Evolutionary conservation across 805 yeast species (phyloP).

Genomic region (Monosporozyma aerobia): DNA sequence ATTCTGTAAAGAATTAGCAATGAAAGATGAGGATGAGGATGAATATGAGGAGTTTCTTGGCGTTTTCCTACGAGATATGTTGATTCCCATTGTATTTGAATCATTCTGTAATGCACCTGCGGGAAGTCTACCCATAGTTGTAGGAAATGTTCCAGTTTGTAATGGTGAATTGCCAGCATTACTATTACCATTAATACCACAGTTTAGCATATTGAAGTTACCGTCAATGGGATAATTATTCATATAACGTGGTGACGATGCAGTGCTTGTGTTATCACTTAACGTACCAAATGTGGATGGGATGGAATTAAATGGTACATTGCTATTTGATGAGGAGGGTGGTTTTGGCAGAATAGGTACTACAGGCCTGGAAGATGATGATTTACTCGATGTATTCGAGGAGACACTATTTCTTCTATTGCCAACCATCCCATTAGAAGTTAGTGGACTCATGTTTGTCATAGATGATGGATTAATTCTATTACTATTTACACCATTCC

Average conservation of each 20-base stretch:
- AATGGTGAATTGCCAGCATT: slow-evolving; percentile 11
- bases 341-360: slow-evolving; percentile 31
- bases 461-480: slow-evolving; percentile 1
- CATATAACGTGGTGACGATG: slow-evolving; percentile 24
- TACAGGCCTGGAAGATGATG: slow-evolving; percentile 26
- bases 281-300: slow-evolving; percentile 6
- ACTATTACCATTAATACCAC: slow-evolving; percentile 2
- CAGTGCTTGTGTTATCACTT: slow-evolving; percentile 23
- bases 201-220: background rate
- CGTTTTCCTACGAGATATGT: slow-evolving; percentile 24
- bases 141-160: slow-evolving; percentile 16
- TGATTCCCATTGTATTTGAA: slow-evolving; percentile 10
- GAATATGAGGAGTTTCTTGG: slow-evolving; percentile 26
- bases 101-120: background rate
- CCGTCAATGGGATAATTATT: slow-evolving; percentile 1
- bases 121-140: slow-evolving; percentile 15
- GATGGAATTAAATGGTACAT: background rate
- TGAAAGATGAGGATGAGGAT: slow-evolving; percentile 20
- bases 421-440: background rate
- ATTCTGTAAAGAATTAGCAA: slow-evolving; percentile 23
- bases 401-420: slow-evolving; percentile 26
- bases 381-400: slow-evolving; percentile 23
- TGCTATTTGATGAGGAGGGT: slow-evolving; percentile 12
- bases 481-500: background rate
- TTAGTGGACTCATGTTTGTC: background rate